These are phyloP conservation scores for Quercus parvula DNA, from an alignment of 306 rosid genomes.

Conservation along the genomic window DNA sequence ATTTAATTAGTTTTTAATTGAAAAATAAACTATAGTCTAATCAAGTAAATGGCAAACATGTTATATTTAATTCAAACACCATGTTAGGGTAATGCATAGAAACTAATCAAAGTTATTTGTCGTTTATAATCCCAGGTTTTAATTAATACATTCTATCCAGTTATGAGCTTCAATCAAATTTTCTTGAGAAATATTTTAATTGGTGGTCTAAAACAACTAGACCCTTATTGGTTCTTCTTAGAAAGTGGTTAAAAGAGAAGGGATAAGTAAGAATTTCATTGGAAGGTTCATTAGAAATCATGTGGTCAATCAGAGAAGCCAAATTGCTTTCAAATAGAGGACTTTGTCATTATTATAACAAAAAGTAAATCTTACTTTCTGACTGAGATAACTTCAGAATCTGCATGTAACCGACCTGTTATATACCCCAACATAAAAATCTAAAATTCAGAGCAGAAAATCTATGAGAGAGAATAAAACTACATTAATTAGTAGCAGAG, in stretches of 20 bases:
- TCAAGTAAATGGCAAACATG: conserved; percentile 14
- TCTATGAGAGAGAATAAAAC: conserved; percentile 16
- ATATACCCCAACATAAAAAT: conserved; percentile 9
- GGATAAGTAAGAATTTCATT: conserved; percentile 11
- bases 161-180: neutral
- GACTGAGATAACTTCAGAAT: conserved; percentile 14
- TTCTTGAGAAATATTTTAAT: conserved; percentile 20
- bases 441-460: conserved; percentile 25
- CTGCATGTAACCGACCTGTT: conserved; percentile 8
- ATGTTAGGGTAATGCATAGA: conserved; percentile 57
- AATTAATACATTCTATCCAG: conserved; percentile 11
- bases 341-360: conserved; percentile 5
- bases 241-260: conserved; percentile 3
- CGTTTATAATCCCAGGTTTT: conserved; percentile 29
- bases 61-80: conserved; percentile 38
- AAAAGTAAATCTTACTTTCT: conserved; percentile 6
- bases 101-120: conserved; percentile 45
- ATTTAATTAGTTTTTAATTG: neutral
- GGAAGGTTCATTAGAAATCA: neutral
- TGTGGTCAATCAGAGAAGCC: conserved; percentile 28
- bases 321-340: conserved; percentile 15
- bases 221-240: conserved; percentile 34
- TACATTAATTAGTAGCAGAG: neutral
- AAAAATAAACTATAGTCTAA: neutral
- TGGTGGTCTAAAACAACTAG: conserved; percentile 12